Percentiles rank a stretch among this genome's conserved stretches.
phyloP scores from a whole-genome alignment of 805 yeast species.

The Tetrapisispora phaffii region DNA sequence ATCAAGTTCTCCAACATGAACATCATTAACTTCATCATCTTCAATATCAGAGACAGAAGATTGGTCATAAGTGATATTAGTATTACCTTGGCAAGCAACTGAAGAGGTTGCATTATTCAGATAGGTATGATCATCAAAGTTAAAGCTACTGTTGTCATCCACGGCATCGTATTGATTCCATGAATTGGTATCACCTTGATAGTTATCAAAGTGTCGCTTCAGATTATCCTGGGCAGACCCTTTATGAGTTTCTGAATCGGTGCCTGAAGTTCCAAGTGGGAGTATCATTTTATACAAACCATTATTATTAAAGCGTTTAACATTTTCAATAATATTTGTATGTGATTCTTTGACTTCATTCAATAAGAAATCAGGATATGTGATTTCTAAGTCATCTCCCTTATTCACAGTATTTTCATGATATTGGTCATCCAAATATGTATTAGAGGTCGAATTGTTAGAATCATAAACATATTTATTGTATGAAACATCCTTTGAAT shows the following conservation, averaged over 20 bases:
- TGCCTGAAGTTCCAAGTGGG: background rate
- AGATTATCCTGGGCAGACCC: background rate
- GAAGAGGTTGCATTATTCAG: background rate
- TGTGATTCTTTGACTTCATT: conserved; percentile 4
- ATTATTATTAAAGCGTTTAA: conserved; percentile 16
- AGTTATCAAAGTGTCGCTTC: background rate
- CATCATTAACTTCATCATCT: conserved; percentile 20
- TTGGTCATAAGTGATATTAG: background rate
- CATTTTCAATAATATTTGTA: conserved; percentile 5
- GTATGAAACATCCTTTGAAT: background rate
- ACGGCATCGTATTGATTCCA: background rate
- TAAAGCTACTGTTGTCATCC: background rate
- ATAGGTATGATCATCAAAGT: background rate
- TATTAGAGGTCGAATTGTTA: background rate
- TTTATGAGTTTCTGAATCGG: background rate
- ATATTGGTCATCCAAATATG: background rate
- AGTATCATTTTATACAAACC: conserved; percentile 11
- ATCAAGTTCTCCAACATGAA: conserved; percentile 23
- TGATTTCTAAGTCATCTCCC: conserved; percentile 12
- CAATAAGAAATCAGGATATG: background rate
- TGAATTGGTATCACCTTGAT: background rate
- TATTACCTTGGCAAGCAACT: background rate
- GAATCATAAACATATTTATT: conserved; percentile 1
- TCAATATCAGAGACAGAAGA: background rate
- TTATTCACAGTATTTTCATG: conserved; percentile 10